Evolutionary conservation across 1,284 basidiomycete genomes (phyloP).

Genomic region (Boletus mariae): DNA sequence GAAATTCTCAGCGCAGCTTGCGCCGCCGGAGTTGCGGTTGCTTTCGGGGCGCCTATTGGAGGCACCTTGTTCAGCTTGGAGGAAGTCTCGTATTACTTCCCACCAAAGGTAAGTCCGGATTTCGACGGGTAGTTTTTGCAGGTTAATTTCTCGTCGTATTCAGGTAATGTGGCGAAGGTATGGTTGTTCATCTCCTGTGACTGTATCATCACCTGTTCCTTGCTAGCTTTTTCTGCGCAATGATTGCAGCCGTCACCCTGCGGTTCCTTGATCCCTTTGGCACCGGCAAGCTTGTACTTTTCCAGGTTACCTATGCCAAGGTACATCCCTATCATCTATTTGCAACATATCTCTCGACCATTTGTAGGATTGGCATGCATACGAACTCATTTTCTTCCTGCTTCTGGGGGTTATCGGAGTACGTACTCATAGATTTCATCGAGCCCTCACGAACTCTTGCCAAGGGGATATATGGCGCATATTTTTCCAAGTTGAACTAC

Average conservation of each 20-base stretch:
- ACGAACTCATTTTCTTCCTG: slow-evolving; percentile 81
- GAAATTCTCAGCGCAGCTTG: slow-evolving; percentile 92
- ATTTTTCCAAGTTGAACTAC: slow-evolving; percentile 90
- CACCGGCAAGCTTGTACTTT: slow-evolving; percentile 78
- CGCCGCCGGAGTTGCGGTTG: slow-evolving; percentile 89
- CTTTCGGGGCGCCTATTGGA: slow-evolving; percentile 89
- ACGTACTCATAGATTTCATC: slow-evolving; percentile 9
- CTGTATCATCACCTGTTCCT: slow-evolving; percentile 2
- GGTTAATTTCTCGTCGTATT: background rate
- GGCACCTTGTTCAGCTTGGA: slow-evolving; percentile 91
- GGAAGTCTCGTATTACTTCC: slow-evolving; percentile 95
- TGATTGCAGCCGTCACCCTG: slow-evolving; percentile 87
- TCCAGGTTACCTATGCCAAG: slow-evolving; percentile 89
- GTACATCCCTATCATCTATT: slow-evolving; percentile 31
- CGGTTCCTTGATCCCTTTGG: slow-evolving; percentile 92
- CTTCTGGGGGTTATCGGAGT: slow-evolving; percentile 86
- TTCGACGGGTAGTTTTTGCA: background rate
- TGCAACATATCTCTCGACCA: slow-evolving; percentile 1
- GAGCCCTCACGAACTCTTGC: slow-evolving; percentile 8
- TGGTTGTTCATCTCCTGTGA: slow-evolving; percentile 1
- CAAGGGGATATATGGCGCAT: slow-evolving; percentile 90
- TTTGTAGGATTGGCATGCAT: slow-evolving; percentile 82
- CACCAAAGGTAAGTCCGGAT: slow-evolving; percentile 64
- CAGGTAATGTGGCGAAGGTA: slow-evolving; percentile 88
- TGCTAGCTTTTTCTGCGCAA: slow-evolving; percentile 87